Evolutionary conservation across 148 eudicot genomes (phyloP).

Genomic region (Cornus kousa): DNA sequence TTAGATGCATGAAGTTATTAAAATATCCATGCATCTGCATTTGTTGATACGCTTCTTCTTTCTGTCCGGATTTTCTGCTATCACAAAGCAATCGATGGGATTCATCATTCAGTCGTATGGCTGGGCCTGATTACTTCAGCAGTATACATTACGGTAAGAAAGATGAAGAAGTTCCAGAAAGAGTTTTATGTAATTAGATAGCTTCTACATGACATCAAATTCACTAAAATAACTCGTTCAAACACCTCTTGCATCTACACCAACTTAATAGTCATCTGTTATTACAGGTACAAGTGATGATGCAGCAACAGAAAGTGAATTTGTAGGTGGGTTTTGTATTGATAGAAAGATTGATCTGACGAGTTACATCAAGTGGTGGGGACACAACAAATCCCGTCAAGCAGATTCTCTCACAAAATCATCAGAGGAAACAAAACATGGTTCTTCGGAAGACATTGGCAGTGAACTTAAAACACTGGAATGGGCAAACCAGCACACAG

Average conservation of each 20-base stretch:
- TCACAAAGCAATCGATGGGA: conserved; percentile 72
- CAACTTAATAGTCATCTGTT: conserved; percentile 1
- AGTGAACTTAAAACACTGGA: conserved; percentile 76
- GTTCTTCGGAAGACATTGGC: conserved; percentile 60
- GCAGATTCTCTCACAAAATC: conserved; percentile 50
- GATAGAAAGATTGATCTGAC: conserved; percentile 93
- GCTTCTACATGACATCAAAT: background rate
- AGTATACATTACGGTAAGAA: conserved; percentile 62
- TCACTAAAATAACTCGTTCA: background rate
- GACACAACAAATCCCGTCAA: conserved; percentile 53
- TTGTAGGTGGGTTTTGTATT: conserved; percentile 54
- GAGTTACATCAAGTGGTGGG: conserved; percentile 94
- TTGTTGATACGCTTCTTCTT: conserved; percentile 14
- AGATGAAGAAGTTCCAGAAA: background rate
- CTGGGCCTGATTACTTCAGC: conserved; percentile 68
- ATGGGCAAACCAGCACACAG: conserved; percentile 52
- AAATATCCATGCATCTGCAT: background rate
- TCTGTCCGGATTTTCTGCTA: conserved; percentile 6
- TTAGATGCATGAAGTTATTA: background rate
- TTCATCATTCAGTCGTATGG: conserved; percentile 57
- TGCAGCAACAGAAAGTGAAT: conserved; percentile 54
- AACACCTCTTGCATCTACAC: background rate
- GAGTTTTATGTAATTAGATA: background rate
- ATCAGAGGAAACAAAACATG: conserved; percentile 53
- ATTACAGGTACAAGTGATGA: conserved; percentile 62